phyloP scores from a whole-genome alignment of 345 rosid species.

The Linum tenue region DNA sequence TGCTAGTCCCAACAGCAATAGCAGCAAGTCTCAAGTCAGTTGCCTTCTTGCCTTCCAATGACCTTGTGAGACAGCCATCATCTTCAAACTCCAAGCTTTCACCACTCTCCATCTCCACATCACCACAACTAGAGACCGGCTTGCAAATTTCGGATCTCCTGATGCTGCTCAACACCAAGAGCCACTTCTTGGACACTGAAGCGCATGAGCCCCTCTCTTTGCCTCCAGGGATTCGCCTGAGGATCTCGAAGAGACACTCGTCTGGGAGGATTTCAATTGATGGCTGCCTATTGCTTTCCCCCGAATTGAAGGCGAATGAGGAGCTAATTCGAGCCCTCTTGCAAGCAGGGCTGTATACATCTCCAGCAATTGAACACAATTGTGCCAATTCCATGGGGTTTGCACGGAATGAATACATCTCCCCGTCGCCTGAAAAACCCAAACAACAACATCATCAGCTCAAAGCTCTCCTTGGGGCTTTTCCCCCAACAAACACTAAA shows the following conservation, averaged over 20 bases:
- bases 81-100: slow-evolving; percentile 17
- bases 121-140: slow-evolving; percentile 20
- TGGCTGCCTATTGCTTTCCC: slow-evolving; percentile 24
- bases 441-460: neutral
- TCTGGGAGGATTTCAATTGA: slow-evolving; percentile 61
- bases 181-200: slow-evolving; percentile 66
- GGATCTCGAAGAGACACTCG: slow-evolving; percentile 73
- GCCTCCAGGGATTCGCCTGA: slow-evolving; percentile 40
- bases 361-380: slow-evolving; percentile 36
- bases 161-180: slow-evolving; percentile 44
- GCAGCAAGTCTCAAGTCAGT: slow-evolving; percentile 67
- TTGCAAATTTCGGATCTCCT: slow-evolving; percentile 36
- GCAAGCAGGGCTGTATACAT: slow-evolving; percentile 40
- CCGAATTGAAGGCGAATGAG: slow-evolving; percentile 21
- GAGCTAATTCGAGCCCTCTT: slow-evolving; percentile 55
- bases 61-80: slow-evolving; percentile 55
- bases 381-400: slow-evolving; percentile 34
- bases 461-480: neutral
- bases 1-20: slow-evolving; percentile 53
- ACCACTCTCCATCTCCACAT: slow-evolving; percentile 32
- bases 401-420: slow-evolving; percentile 33
- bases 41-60: slow-evolving; percentile 67
- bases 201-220: slow-evolving; percentile 50
- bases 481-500: neutral
- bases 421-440: slow-evolving; percentile 51